Evolutionary conservation across 805 yeast species (phyloP).

Genomic region (Yarrowia sp.): DNA sequence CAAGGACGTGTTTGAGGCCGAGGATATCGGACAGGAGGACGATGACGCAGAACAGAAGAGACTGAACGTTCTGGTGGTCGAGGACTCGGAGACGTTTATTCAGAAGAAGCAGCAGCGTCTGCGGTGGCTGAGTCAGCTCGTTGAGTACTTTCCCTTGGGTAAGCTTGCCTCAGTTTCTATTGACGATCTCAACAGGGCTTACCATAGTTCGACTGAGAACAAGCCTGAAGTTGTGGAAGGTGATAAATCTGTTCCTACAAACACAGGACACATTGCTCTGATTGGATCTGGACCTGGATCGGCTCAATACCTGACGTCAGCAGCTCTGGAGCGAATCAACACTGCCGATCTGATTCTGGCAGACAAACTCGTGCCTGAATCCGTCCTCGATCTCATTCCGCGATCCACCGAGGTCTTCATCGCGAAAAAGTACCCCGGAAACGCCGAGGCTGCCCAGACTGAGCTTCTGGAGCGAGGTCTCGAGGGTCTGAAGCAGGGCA

Average conservation of each 20-base stretch:
- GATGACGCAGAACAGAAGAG: constrained; percentile 67
- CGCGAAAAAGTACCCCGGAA: constrained; percentile 94
- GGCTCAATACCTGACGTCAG: constrained; percentile 73
- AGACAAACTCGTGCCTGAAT: constrained; percentile 89
- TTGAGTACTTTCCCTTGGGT: constrained; percentile 81
- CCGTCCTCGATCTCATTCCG: constrained; percentile 81
- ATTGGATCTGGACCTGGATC: constrained; percentile 97
- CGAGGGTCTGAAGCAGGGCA: constrained; percentile 59
- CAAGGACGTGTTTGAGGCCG: constrained; percentile 35
- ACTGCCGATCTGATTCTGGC: constrained; percentile 83
- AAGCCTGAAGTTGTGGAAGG: neutral
- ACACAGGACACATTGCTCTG: constrained; percentile 63
- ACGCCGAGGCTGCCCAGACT: constrained; percentile 89
- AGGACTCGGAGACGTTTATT: constrained; percentile 46
- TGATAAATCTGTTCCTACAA: neutral
- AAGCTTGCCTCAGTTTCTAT: constrained; percentile 60
- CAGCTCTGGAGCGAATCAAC: constrained; percentile 74
- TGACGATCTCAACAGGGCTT: constrained; percentile 53
- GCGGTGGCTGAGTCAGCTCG: constrained; percentile 84
- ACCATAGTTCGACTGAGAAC: constrained; percentile 30
- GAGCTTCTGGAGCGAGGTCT: constrained; percentile 76
- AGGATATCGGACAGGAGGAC: constrained; percentile 52
- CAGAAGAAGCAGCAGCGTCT: constrained; percentile 56
- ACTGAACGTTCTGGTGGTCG: constrained; percentile 61
- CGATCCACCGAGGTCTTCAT: constrained; percentile 69